Conservation (phyloP, 2,329 filamentous ascomycete species). For the Neonectria ditissima region DNA sequence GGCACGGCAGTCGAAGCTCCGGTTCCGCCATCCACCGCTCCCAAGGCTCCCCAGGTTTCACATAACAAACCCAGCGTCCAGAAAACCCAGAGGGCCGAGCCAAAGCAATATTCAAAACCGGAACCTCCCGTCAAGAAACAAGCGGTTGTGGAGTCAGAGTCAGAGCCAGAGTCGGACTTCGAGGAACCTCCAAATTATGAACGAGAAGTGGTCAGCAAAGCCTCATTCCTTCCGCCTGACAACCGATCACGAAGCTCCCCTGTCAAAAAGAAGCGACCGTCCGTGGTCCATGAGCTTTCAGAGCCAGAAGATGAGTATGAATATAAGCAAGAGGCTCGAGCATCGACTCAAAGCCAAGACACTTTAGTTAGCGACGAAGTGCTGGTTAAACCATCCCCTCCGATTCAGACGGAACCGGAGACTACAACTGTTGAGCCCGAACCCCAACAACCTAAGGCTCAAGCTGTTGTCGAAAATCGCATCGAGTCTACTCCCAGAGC, state of each 20-base stretch:
- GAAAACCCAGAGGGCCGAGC: constrained; percentile 13
- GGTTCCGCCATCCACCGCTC: constrained; percentile 37
- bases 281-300: constrained; percentile 59
- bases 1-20: constrained; percentile 58
- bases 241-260: constrained; percentile 8
- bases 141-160: neutral
- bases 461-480: constrained; percentile 28
- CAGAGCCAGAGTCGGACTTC: constrained; percentile 16
- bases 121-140: neutral
- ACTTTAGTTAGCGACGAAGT: constrained; percentile 50
- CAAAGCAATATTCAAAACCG: constrained; percentile 1
- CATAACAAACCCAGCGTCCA: constrained; percentile 9
- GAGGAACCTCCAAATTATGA: constrained; percentile 5
- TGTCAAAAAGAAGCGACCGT: constrained; percentile 56
- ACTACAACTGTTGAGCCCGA: constrained; percentile 19
- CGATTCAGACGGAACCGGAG: constrained; percentile 8
- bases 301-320: constrained; percentile 53
- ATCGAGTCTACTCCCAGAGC: constrained; percentile 38
- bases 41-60: constrained; percentile 35
- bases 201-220: neutral
- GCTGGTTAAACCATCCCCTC: constrained; percentile 44
- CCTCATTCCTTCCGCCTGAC: neutral
- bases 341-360: constrained; percentile 10
- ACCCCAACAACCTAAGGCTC: neutral
- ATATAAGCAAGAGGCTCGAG: constrained; percentile 30